A percentile compares a stretch with the other conserved stretches of the same genome.
Conservation (phyloP, 768 basidiomycete genomes). For the Suillus alpinus region DNA sequence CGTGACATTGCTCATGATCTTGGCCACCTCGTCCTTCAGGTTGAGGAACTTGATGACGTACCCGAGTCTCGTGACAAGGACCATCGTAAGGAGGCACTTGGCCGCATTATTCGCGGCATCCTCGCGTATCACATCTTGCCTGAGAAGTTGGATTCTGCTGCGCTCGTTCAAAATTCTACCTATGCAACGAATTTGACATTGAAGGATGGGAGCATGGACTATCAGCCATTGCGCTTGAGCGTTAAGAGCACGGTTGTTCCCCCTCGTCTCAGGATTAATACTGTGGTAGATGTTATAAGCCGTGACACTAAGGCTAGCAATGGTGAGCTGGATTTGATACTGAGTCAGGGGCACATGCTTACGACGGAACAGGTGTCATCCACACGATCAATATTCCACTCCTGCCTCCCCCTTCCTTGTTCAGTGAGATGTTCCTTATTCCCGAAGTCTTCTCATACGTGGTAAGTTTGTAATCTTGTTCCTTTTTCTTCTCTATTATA, state of each 20-base stretch:
- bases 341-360: neutral
- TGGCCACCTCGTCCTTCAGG: slow-evolving; percentile 11
- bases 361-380: slow-evolving; percentile 36
- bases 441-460: slow-evolving; percentile 47
- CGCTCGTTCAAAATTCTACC: slow-evolving; percentile 53
- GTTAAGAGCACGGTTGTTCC: slow-evolving; percentile 33
- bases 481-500: neutral
- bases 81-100: slow-evolving; percentile 52
- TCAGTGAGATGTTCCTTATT: slow-evolving; percentile 45
- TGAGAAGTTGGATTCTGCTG: slow-evolving; percentile 30
- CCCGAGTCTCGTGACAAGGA: slow-evolving; percentile 45
- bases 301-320: slow-evolving; percentile 46
- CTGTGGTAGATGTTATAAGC: slow-evolving; percentile 42
- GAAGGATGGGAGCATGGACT: slow-evolving; percentile 40
- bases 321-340: slow-evolving; percentile 34
- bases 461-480: slow-evolving; percentile 26
- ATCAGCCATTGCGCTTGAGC: slow-evolving; percentile 44
- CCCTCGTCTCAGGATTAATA: slow-evolving; percentile 43
- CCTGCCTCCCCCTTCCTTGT: slow-evolving; percentile 50
- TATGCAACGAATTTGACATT: slow-evolving; percentile 46
- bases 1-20: slow-evolving; percentile 10
- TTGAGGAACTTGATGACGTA: slow-evolving; percentile 39
- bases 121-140: slow-evolving; percentile 59
- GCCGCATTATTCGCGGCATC: slow-evolving; percentile 50
- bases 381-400: slow-evolving; percentile 56